Percentiles rank a stretch among this genome's conserved stretches.
Evolutionary conservation across 768 basidiomycete species (phyloP).

Genomic region (Steccherinum ochraceum): DNA sequence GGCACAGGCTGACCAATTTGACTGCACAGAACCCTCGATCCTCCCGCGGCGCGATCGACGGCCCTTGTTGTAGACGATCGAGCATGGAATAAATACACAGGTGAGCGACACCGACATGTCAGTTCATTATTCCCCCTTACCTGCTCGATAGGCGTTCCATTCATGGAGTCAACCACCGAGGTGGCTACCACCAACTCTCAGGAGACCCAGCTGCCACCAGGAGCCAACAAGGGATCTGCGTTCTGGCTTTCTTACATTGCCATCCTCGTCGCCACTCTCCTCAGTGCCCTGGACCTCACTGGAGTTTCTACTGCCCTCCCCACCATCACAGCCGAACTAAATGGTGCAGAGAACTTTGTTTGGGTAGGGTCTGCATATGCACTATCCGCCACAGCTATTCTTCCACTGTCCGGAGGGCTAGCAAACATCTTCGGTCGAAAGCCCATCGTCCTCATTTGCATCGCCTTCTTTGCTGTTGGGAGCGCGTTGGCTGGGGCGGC

Average conservation of each 20-base stretch:
- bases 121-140: too few species aligned
- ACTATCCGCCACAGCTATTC: constrained; percentile 27
- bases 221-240: constrained; percentile 11
- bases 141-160: too few species aligned
- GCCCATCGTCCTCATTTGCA: constrained; percentile 24
- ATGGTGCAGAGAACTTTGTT: constrained; percentile 16
- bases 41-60: too few species aligned
- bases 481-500: constrained; percentile 33
- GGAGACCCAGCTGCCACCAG: too few species aligned
- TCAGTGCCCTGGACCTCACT: constrained; percentile 19
- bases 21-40: too few species aligned
- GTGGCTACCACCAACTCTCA: too few species aligned
- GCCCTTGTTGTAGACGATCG: too few species aligned
- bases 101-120: too few species aligned
- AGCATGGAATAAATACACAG: too few species aligned
- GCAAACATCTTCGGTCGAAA: constrained; percentile 29
- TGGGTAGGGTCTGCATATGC: constrained; percentile 28
- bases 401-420: constrained; percentile 27
- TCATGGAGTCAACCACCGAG: too few species aligned
- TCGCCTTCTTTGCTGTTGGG: constrained; percentile 31
- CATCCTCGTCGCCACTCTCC: constrained; percentile 13
- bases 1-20: too few species aligned
- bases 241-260: constrained; percentile 20
- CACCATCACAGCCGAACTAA: constrained; percentile 10
- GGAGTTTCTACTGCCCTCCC: constrained; percentile 17